Evolutionary conservation across 495 filamentous ascomycete species (phyloP), one percentile per base, ranked within the genome.

Genomic region (Venustampulla echinocandica): DNA sequence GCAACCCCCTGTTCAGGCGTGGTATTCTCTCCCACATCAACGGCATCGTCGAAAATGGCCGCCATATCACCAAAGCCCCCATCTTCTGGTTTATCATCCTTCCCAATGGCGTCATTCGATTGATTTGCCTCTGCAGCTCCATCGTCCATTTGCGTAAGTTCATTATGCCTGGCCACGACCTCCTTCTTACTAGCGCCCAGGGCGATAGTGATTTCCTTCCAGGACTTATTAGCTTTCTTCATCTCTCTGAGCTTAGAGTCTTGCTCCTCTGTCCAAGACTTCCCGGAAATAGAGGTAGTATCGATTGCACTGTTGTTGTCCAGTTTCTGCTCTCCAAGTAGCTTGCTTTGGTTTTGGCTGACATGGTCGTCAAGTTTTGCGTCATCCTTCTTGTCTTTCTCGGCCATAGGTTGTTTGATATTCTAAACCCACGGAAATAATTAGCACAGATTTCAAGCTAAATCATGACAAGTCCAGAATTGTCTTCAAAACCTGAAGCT

Each of bases 211-310:
- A 57, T 53, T 18, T 52, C 55, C 46, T 55, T 55, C 49, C 49
- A 58, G 17, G 25, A 36, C 28, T 56, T 42, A 20, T 51, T 52
- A 1, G 34, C 47, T 15, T 34, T 35, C 42, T 62, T 64, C 57
- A 64, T 57, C 10, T 38, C 19, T 24, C 36, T 53, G 44, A 63
- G 50, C 7, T 53, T 55, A 1, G 41, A 21, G 23, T 62, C 59
- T 38, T 59, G 50, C 18, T 27, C 35, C 22, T 14, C 18, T 5
- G 49, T 59, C 56, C 52, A 55, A 7, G 9, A 38, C 20, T 19
- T 21, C 2, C 25, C 28, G 4, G 23, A 10, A 30, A 4, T 44
- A 1, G 15, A n/a, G 13, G 41, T 47, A 13, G 46, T 54, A 0
- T 37, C 10, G 22, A 24, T 13, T 13, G 43, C 18, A 7, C 47